Base-by-base conservation (phyloP, 352 stramenopile genomes). In the Phytopythium cucurbitacearum region DNA sequence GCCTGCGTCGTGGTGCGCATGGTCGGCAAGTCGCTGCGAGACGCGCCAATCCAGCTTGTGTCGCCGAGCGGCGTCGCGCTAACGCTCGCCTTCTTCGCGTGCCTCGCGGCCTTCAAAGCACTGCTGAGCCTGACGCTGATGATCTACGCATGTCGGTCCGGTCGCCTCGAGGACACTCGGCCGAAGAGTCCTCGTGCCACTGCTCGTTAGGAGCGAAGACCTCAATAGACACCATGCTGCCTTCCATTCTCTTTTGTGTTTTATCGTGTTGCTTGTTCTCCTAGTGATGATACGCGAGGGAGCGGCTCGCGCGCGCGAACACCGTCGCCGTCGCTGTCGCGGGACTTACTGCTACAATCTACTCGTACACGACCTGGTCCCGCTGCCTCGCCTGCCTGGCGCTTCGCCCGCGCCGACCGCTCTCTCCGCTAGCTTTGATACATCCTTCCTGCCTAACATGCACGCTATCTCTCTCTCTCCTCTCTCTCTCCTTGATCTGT, bases 1-100 rank as follows among this genome's bases (percentile, higher is more conserved):
- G 92, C 96, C 33, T 98, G 91, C 69, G 94, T 99, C 34, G 91
- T 94, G n/a, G 33, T 91, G 52, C 80, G 81, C 36, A 90, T 91
- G 75, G 62, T 91, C 3, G 71, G 71, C 41, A 91, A 94, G 45
- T 71, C 78, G 5, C 59, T 94, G 37, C 40, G 50, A 0, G 75
- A 87, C 39, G 63, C 59, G 1, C 73, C 78, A 0, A 64, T 87
- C 40, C 49, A 63, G 7, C 53, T 86, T 0, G 51, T 45, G 3
- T 76, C 70, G 1, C 62, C 64, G 34, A 76, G 64, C 35, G 74
- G 78, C 7, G 53, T 77, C 21, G 56, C 80, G 16, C 63, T 90
- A 37, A 70, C 66, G 0, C 42, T 91, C 40, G 61, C 79, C 3
- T 85, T 83, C 45, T 94, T 94, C 53, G 51, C 86, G 6, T 91